phyloP scores from a whole-genome alignment of 1,284 basidiomycete genomes.

The Rhodotorula mucilaginosa region DNA sequence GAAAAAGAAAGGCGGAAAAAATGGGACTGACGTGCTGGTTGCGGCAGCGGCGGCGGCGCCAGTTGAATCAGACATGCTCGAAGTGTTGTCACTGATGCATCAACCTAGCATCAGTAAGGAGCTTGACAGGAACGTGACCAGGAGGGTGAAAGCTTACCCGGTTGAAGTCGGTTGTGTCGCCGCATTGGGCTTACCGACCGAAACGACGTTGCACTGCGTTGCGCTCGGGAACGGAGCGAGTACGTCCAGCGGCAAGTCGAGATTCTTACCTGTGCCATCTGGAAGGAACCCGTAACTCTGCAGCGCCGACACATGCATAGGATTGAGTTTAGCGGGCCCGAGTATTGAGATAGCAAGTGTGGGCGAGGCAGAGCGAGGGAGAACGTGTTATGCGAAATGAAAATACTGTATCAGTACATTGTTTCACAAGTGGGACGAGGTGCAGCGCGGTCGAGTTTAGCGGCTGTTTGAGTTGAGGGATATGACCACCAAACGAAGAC shows the following conservation, averaged over 20 bases:
- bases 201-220: conserved; percentile 18
- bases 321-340: neutral
- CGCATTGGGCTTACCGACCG: neutral
- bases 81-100: too few species aligned
- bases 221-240: conserved; percentile 30
- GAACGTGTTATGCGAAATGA: neutral
- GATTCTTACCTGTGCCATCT: conserved; percentile 40
- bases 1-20: too few species aligned
- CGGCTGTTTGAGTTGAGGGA: too few species aligned
- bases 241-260: conserved; percentile 35
- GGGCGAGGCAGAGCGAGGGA: too few species aligned
- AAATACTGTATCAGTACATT: neutral
- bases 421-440: neutral
- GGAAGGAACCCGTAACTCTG: conserved; percentile 39
- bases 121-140: neutral
- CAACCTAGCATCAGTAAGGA: neutral
- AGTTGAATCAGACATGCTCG: neutral
- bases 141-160: neutral
- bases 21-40: neutral
- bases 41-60: neutral
- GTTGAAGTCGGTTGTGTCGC: neutral
- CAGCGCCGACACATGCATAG: too few species aligned
- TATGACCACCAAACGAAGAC: too few species aligned
- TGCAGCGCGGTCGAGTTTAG: too few species aligned
- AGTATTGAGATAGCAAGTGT: too few species aligned